A percentile compares a stretch with the other conserved stretches of the same genome.
These are phyloP conservation scores for Castanea crenata DNA, from an alignment of 306 rosid species.

Conservation along the genomic window DNA sequence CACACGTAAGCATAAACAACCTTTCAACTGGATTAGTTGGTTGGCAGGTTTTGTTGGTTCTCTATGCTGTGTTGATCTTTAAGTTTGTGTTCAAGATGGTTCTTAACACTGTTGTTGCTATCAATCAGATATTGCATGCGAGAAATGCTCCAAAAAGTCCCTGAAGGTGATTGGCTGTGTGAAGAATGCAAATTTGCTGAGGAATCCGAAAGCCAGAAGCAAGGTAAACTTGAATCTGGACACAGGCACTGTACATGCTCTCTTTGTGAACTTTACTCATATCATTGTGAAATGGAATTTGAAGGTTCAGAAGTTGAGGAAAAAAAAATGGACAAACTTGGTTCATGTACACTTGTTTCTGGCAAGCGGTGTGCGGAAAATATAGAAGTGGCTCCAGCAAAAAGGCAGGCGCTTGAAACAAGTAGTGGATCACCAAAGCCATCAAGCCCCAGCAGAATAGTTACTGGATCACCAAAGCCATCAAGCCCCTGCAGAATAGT, in stretches of 20 bases:
- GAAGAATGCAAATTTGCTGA: slow-evolving; percentile 78
- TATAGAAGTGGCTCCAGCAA: slow-evolving; percentile 49
- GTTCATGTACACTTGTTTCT: slow-evolving; percentile 43
- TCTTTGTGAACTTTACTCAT: slow-evolving; percentile 4
- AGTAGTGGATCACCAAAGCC: slow-evolving; percentile 62
- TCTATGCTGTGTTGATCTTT: slow-evolving; percentile 13
- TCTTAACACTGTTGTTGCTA: slow-evolving; percentile 23
- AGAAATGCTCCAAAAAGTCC: slow-evolving; percentile 68
- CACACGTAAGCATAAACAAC: slow-evolving; percentile 64
- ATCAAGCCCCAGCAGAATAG: slow-evolving; percentile 53
- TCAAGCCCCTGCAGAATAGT: slow-evolving; percentile 52
- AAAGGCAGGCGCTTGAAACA: slow-evolving; percentile 68
- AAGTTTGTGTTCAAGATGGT: slow-evolving; percentile 16
- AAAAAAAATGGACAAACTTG: slow-evolving; percentile 31
- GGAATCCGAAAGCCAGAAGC: slow-evolving; percentile 54
- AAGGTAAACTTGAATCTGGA: slow-evolving; percentile 41
- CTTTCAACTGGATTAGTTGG: slow-evolving; percentile 11
- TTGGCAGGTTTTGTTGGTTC: slow-evolving; percentile 19
- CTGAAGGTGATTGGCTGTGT: slow-evolving; percentile 84
- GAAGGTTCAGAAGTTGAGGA: slow-evolving; percentile 43
- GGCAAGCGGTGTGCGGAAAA: slow-evolving; percentile 63
- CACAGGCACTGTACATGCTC: slow-evolving; percentile 8
- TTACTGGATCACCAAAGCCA: slow-evolving; percentile 27
- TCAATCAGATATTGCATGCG: slow-evolving; percentile 87
- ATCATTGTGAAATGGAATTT: slow-evolving; percentile 27